Evolutionary conservation across 202 grass and related monocot species (phyloP).

Genomic region (Carex arenaria): DNA sequence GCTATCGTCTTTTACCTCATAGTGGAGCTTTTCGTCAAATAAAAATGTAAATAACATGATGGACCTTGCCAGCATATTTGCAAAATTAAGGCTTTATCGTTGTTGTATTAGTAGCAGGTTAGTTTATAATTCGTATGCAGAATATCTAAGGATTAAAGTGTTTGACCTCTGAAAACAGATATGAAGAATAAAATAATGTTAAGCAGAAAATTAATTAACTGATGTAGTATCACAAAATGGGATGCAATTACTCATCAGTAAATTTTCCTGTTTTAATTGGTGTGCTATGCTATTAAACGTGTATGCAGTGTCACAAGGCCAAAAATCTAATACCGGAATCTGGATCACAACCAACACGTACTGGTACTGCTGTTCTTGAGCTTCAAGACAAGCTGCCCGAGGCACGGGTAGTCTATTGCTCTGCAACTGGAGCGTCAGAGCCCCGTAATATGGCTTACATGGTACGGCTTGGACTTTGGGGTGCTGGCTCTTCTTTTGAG

Average conservation of each 20-base stretch:
- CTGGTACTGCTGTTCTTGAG: constrained; percentile 88
- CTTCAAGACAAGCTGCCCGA: constrained; percentile 85
- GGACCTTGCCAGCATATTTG: not conserved
- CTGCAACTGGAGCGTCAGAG: constrained; percentile 98
- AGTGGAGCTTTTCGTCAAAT: not conserved
- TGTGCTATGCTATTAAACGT: not conserved
- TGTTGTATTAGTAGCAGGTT: not conserved
- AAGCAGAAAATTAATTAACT: not conserved
- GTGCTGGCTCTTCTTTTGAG: constrained; percentile 71
- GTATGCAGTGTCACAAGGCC: constrained; percentile 93
- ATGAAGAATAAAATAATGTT: not conserved
- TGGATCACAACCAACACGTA: constrained; percentile 90
- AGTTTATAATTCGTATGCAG: not conserved
- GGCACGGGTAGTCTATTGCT: constrained; percentile 92
- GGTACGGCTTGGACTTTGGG: constrained; percentile 98
- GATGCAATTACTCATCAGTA: not conserved
- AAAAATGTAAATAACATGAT: constrained; percentile 18
- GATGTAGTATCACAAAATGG: not conserved
- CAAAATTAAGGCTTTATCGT: not conserved
- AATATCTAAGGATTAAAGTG: not conserved
- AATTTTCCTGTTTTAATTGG: not conserved
- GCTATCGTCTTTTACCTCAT: not conserved
- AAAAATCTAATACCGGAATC: constrained; percentile 98
- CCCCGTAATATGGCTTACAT: constrained; percentile 98
- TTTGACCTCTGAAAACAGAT: not conserved